Base-by-base conservation (phyloP, 129 eudicot species). In the Apium graveolens region DNA sequence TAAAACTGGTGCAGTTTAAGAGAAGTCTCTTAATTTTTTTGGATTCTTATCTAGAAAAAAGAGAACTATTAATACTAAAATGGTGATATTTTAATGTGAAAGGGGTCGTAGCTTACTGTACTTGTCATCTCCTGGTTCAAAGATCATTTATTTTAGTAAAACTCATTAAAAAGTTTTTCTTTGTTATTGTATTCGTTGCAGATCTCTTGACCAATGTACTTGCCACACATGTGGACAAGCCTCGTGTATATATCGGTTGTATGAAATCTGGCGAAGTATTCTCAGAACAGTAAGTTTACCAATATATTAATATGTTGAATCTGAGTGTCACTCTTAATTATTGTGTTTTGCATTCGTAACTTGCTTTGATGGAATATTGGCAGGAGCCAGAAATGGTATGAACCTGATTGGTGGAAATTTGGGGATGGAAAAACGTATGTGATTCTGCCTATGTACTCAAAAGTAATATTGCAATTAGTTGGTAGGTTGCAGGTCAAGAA, bases 391-490 rank as follows among this genome's bases (percentile, higher is more conserved):
- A 88, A 85, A 86, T 94, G 98, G 98, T 94, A 94, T 77, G 98
- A 94, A 86, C 98, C 97, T 1, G 97, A 94, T 81, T 94, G 98
- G 98, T 94, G 98, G 98, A 94, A 94, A 84, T 94, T 94, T 82
- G 98, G 98, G 37, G 96, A 94, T 85, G 97, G 96, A 60, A 94
- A 94, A 87, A 81, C 86, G 98, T 94, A 88, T 88, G 96, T 77
- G n/a, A 18, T 63, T 43, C 34, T 78, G 74, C 38, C 5, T 27
- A 11, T 14, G 39, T 73, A n/a, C 76, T 73, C 8, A 0, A 11
- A 38, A 38, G 48, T 21, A 9, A 9, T 38, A 71, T 6, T 73
- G 57, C 49, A 31, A 74, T 43, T 0, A 27, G 49, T 74, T 74
- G 0, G 21, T 37, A 60, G 68, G 32, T 26, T 60, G 16, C 4